Conservation (phyloP, 768 basidiomycete species). For the Amanita rubescens region DNA sequence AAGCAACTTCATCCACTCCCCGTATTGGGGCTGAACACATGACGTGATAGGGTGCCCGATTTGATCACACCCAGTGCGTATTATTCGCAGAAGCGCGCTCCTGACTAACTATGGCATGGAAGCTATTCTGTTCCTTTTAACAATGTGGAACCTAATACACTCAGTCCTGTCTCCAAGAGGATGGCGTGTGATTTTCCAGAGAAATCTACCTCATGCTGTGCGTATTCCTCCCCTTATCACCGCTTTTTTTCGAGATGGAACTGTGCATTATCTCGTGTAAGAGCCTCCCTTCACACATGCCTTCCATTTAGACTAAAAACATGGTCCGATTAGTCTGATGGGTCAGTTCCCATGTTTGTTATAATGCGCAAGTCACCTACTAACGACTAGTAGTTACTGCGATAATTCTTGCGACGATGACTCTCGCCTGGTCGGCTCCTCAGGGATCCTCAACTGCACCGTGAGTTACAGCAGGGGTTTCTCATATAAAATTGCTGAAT, state of each 20-base stretch:
- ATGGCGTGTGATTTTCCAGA: neutral
- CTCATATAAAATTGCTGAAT: neutral
- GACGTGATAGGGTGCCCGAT: neutral
- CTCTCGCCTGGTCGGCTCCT: neutral
- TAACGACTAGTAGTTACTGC: neutral
- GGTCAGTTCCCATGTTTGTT: neutral
- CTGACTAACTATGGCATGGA: no score
- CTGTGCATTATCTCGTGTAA: neutral
- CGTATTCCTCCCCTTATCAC: neutral
- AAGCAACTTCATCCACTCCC: neutral
- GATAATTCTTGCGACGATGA: neutral
- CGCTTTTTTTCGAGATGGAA: no score
- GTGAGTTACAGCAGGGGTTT: no score
- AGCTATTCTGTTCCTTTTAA: no score
- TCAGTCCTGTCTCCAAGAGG: neutral
- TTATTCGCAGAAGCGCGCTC: no score
- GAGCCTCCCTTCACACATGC: neutral
- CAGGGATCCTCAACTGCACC: no score
- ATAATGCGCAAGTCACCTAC: neutral
- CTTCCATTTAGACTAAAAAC: neutral
- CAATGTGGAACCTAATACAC: neutral
- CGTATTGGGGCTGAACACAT: neutral
- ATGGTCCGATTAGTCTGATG: neutral
- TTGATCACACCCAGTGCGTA: neutral
- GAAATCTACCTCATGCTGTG: no score